phyloP scores from a whole-genome alignment of 805 yeast genomes.

The Barnettozyma californica region DNA sequence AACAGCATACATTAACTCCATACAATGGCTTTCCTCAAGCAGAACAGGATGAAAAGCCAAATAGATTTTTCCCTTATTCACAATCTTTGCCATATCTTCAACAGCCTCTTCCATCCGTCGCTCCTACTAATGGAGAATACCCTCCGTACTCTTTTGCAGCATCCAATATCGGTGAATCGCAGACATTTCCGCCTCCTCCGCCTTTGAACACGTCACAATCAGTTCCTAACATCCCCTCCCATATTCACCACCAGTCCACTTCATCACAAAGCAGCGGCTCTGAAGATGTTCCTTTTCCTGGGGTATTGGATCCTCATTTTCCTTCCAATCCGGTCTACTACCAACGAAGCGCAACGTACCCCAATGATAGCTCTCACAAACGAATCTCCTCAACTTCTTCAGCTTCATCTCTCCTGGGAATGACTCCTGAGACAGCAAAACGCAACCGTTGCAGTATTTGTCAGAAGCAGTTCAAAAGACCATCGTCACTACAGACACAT shows the following conservation, averaged over 20 bases:
- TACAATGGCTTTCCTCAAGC: neutral
- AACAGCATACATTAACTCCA: conserved; percentile 3
- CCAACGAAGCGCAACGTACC: conserved; percentile 19
- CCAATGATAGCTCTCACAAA: conserved; percentile 9
- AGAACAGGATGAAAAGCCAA: conserved; percentile 1
- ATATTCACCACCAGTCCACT: neutral
- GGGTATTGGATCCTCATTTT: conserved; percentile 16
- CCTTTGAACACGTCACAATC: conserved; percentile 4
- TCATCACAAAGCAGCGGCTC: neutral
- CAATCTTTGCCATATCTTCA: neutral
- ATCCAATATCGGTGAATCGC: neutral
- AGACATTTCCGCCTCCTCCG: conserved; percentile 2
- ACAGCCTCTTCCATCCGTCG: neutral
- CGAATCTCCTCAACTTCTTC: conserved; percentile 12
- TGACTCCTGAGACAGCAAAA: conserved; percentile 41
- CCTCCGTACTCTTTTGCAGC: neutral
- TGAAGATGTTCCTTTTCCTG: conserved; percentile 24
- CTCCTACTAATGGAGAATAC: neutral
- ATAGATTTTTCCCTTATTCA: neutral
- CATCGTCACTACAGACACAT: conserved; percentile 78
- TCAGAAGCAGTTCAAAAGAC: conserved; percentile 72
- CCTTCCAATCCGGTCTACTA: conserved; percentile 4
- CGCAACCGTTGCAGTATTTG: conserved; percentile 51
- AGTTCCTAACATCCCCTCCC: conserved; percentile 3
- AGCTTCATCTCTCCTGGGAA: conserved; percentile 24